These are phyloP conservation scores for Cadophora malorum DNA, from an alignment of 2,329 filamentous ascomycete species.

Conservation along the genomic window DNA sequence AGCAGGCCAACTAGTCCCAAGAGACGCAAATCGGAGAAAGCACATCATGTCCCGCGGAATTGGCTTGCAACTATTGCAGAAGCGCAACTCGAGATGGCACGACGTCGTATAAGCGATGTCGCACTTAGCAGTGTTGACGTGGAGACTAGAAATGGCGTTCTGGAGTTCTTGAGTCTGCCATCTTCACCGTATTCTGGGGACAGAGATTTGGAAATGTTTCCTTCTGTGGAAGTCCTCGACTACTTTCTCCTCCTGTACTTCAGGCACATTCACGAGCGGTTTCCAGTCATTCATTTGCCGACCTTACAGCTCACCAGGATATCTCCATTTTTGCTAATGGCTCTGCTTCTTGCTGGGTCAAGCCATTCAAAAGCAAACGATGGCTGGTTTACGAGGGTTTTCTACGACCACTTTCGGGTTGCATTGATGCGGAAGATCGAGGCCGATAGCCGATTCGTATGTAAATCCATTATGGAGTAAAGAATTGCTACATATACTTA, in stretches of 20 bases:
- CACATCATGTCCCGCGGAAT: background rate
- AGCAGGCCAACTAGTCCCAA: conserved; percentile 9
- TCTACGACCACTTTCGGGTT: background rate
- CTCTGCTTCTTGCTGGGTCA: background rate
- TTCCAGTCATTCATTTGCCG: background rate
- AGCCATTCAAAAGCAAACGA: conserved; percentile 1
- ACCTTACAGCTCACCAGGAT: background rate
- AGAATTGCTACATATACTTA: background rate
- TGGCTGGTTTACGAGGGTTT: background rate
- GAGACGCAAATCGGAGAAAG: background rate
- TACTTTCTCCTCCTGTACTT: background rate
- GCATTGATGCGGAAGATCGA: background rate
- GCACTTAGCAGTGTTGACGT: background rate
- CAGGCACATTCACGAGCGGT: background rate
- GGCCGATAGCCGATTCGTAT: background rate
- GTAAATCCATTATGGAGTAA: background rate
- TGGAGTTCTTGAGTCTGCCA: background rate
- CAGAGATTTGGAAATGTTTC: background rate
- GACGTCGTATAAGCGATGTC: conserved; percentile 4
- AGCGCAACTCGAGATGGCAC: background rate
- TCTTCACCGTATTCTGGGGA: background rate
- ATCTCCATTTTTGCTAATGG: conserved; percentile 4
- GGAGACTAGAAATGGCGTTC: background rate
- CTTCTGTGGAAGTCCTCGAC: background rate
- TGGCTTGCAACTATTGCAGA: conserved; percentile 6